Evolutionary conservation across 2,329 filamentous ascomycete genomes (phyloP).

Genomic region (Clonostachys solani): DNA sequence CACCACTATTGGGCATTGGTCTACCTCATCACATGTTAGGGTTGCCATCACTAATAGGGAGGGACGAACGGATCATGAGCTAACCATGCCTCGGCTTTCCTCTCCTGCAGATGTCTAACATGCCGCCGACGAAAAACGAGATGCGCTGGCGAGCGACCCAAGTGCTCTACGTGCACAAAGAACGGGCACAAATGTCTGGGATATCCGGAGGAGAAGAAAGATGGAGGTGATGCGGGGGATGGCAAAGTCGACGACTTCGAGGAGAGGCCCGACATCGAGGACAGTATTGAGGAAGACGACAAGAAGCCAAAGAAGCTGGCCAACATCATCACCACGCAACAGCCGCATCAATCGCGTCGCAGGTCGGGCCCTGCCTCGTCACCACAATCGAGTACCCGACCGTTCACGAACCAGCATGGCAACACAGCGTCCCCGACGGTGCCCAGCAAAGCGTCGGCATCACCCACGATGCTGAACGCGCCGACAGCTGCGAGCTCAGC

Average conservation of each 20-base stretch:
- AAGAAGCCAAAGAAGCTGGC: slow-evolving; percentile 11
- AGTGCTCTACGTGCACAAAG: slow-evolving; percentile 68
- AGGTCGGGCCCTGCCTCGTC: too few species aligned
- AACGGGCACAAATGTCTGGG: slow-evolving; percentile 67
- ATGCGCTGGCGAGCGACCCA: slow-evolving; percentile 69
- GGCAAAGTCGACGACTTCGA: slow-evolving; percentile 13
- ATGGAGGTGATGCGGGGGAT: slow-evolving; percentile 16
- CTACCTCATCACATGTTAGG: neutral
- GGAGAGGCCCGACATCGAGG: slow-evolving; percentile 20
- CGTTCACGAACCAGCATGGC: too few species aligned
- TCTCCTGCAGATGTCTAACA: slow-evolving; percentile 55
- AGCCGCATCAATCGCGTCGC: neutral
- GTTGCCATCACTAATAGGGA: too few species aligned
- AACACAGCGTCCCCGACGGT: too few species aligned
- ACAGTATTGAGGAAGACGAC: slow-evolving; percentile 27
- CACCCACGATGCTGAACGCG: slow-evolving; percentile 1
- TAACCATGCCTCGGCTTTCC: neutral
- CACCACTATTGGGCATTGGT: neutral
- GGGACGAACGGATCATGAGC: too few species aligned
- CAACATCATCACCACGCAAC: slow-evolving; percentile 4
- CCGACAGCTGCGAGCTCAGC: slow-evolving; percentile 5
- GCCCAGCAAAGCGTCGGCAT: neutral
- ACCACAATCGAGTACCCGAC: too few species aligned
- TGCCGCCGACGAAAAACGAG: slow-evolving; percentile 74
- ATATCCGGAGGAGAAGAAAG: slow-evolving; percentile 55